Percentiles rank a stretch among this genome's conserved stretches.
These are phyloP conservation scores for Cystobasidium sp. DNA, from an alignment of 1,284 basidiomycete genomes.

Conservation along the genomic window DNA sequence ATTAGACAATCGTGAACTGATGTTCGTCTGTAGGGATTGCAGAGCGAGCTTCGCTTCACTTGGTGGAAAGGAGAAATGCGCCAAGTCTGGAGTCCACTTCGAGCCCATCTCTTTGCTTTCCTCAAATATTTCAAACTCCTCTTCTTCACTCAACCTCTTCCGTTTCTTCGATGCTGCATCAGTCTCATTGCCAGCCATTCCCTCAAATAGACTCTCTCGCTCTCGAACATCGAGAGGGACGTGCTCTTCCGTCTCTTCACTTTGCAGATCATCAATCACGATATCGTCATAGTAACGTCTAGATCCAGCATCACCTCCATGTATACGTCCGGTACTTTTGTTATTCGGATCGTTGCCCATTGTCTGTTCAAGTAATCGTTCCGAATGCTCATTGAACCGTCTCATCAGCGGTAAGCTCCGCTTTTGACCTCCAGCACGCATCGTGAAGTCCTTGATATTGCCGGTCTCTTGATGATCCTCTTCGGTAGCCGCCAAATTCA, in stretches of 20 bases:
- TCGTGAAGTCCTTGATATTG: slow-evolving; percentile 83
- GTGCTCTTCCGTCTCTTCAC: slow-evolving; percentile 67
- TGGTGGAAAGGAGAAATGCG: slow-evolving; percentile 18
- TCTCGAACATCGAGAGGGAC: slow-evolving; percentile 77
- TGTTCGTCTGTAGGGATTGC: slow-evolving; percentile 35
- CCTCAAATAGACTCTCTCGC: slow-evolving; percentile 39
- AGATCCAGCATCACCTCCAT: slow-evolving; percentile 45
- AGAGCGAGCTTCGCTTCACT: slow-evolving; percentile 19
- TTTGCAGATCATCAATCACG: slow-evolving; percentile 82
- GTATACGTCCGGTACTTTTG: slow-evolving; percentile 18
- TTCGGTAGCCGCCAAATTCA: slow-evolving; percentile 84
- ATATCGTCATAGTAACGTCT: slow-evolving; percentile 68
- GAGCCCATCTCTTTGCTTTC: background rate
- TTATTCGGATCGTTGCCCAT: slow-evolving; percentile 45
- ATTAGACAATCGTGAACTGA: slow-evolving; percentile 20
- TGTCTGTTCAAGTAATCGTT: slow-evolving; percentile 71
- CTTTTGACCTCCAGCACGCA: slow-evolving; percentile 89
- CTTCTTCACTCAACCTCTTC: slow-evolving; percentile 35
- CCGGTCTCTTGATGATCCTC: slow-evolving; percentile 91
- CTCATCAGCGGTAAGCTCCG: slow-evolving; percentile 89
- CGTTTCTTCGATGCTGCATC: slow-evolving; percentile 34
- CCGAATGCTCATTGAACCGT: slow-evolving; percentile 96
- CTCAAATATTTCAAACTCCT: slow-evolving; percentile 32
- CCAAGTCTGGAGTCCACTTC: slow-evolving; percentile 38
- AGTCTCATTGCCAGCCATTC: background rate